Conservation (phyloP, 352 stramenopile genomes). For the Phytophthora pinifolia region DNA sequence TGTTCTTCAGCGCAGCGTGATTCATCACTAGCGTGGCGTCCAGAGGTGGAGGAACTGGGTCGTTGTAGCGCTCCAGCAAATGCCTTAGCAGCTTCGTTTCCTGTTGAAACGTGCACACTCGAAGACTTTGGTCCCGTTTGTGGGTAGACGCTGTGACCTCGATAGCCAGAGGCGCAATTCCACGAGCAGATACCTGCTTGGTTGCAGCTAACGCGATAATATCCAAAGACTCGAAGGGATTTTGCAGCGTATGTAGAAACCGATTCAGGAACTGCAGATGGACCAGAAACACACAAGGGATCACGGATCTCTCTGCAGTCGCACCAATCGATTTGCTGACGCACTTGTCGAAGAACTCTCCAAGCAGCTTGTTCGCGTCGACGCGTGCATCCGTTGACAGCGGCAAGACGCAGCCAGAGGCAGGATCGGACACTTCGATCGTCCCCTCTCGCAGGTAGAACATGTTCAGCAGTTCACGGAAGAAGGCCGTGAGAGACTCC, state of each 20-base stretch:
- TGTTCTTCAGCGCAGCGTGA: constrained; percentile 48
- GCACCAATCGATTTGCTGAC: constrained; percentile 1
- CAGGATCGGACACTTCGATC: constrained; percentile 37
- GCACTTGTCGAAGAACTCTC: constrained; percentile 29
- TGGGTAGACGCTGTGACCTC: constrained; percentile 7
- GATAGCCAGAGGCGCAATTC: constrained; percentile 28
- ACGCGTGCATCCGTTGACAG: constrained; percentile 25
- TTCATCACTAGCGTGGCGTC: constrained; percentile 46
- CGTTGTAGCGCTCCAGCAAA: constrained; percentile 17
- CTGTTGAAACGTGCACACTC: constrained; percentile 17
- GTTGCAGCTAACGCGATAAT: background rate
- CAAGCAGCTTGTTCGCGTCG: constrained; percentile 26
- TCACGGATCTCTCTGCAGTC: constrained; percentile 1
- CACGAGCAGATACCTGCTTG: constrained; percentile 3
- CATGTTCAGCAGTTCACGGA: constrained; percentile 31
- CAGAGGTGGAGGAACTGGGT: constrained; percentile 9
- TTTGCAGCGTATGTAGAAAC: constrained; percentile 47
- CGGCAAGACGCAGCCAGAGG: constrained; percentile 33
- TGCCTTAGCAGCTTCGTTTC: constrained; percentile 19
- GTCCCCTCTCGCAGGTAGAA: constrained; percentile 42
- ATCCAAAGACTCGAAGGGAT: constrained; percentile 15
- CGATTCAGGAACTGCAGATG: constrained; percentile 54
- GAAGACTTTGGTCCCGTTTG: constrained; percentile 9
- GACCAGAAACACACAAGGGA: constrained; percentile 23
- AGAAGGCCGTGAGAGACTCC: constrained; percentile 26